Base-by-base conservation (phyloP, 2,329 filamentous ascomycete species). In the Rhexocercosporidium sp. region DNA sequence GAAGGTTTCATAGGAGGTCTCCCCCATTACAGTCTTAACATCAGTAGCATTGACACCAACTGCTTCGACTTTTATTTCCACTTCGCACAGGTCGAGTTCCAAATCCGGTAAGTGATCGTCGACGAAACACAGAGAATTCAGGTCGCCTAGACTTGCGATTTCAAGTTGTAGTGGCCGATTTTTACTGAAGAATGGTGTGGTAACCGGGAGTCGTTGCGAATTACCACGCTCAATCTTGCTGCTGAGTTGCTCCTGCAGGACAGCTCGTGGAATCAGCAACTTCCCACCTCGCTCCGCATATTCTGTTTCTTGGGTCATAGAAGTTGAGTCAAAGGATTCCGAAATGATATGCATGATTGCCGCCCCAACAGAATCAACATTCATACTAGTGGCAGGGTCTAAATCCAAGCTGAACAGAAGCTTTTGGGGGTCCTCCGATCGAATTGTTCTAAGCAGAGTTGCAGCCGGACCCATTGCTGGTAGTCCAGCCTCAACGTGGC, bases 401-500 rank as follows among this genome's bases (percentile, higher is more conserved):
- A 69, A 39, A n/a, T 68, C 66, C 25, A 69, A 37, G n/a, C 46
- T 54, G 37, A 49, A 61, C 3, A 69, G 49, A n/a, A 47, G 22
- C n/a, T 66, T 65, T 53, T 66, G 61, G 7, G 65, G 61, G 25
- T 68, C 66, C 41, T 71, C 69, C 3, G 65, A 60, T 44, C 68
- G 59, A 39, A 71, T 49, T 34, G 69, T 71, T 29, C 73, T 14
- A 66, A 72, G 49, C 25, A 74, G 53, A 54, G 72, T 67, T 14
- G 68, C 51, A 18, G 69, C 54, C 12, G 64, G 53, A 59, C 47
- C 46, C 27, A 60, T 59, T 11, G 39, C 12, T 41, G 65, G 66
- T 14, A 31, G 37, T 20, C 37, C 22, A 51, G 69, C 44, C 65
- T 75, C 75, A 76, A 69, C 78, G n/a, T 81, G 78, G 1, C 80